phyloP scores from a whole-genome alignment of 1,284 basidiomycete species.

The Ceratobasidium sp. region DNA sequence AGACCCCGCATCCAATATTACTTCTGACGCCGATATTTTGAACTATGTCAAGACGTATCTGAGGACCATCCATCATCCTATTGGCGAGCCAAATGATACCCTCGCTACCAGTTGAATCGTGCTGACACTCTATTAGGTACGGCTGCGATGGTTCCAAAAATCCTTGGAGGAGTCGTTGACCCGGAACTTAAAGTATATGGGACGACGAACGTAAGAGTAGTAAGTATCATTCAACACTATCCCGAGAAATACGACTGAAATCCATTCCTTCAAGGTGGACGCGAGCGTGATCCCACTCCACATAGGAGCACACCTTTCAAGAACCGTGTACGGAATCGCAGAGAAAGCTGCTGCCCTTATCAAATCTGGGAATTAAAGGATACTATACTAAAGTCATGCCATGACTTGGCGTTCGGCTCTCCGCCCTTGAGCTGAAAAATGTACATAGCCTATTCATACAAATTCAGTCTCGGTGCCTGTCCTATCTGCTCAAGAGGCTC shows the following conservation, averaged over 20 bases:
- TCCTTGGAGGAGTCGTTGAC: conserved; percentile 58
- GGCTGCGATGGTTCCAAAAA: conserved; percentile 54
- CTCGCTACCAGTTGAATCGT: not conserved
- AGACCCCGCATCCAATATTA: conserved; percentile 33
- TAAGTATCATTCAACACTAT: not conserved
- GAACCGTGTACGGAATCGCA: conserved; percentile 57
- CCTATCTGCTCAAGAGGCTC: too few species aligned
- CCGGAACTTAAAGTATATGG: conserved; percentile 56
- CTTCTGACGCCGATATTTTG: conserved; percentile 32
- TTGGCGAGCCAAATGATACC: conserved; percentile 44
- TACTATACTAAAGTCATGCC: too few species aligned
- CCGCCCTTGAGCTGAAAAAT: too few species aligned
- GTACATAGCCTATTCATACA: too few species aligned
- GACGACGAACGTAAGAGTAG: conserved; percentile 54
- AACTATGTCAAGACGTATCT: conserved; percentile 31
- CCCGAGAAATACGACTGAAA: too few species aligned
- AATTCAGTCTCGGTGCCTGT: too few species aligned
- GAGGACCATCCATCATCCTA: conserved; percentile 51
- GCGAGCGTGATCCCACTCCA: conserved; percentile 56
- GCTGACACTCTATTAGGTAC: conserved; percentile 46
- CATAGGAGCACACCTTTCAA: conserved; percentile 57
- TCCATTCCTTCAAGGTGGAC: conserved; percentile 37
- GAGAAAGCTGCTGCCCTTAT: conserved; percentile 54
- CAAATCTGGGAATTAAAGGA: conserved; percentile 3
- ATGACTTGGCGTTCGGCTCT: too few species aligned